Conservation (phyloP, 768 basidiomycete genomes). For the Xerocomus spinulosus region DNA sequence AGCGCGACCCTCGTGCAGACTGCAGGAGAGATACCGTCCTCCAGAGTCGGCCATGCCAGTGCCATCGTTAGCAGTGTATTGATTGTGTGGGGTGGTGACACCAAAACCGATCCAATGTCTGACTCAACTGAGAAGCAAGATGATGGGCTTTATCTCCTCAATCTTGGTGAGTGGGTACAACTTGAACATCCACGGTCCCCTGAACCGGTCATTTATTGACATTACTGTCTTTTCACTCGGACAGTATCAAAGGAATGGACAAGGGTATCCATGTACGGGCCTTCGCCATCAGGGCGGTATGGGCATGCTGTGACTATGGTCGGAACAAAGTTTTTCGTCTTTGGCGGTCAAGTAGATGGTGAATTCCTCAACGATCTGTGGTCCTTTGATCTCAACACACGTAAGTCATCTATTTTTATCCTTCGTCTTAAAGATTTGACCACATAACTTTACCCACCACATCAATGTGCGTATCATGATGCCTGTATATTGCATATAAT, state of each 20-base stretch:
- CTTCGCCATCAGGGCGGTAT: conserved; percentile 83
- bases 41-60: conserved; percentile 94
- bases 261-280: conserved; percentile 69
- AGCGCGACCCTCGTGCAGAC: conserved; percentile 83
- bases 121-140: conserved; percentile 75
- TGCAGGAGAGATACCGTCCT: conserved; percentile 79
- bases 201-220: conserved; percentile 2
- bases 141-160: conserved; percentile 89
- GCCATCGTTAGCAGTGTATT: conserved; percentile 94
- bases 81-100: conserved; percentile 98
- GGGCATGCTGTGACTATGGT: conserved; percentile 95
- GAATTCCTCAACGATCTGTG: conserved; percentile 93
- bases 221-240: not conserved
- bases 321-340: conserved; percentile 88
- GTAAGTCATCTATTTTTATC: conserved; percentile 45
- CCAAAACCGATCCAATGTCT: conserved; percentile 67
- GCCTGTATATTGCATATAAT: not conserved
- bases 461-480: not conserved
- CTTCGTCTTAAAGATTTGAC: not conserved
- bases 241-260: conserved; percentile 95
- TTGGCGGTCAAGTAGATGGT: conserved; percentile 95
- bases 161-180: conserved; percentile 65
- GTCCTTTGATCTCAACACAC: conserved; percentile 91
- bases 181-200: not conserved
- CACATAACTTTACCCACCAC: not conserved